These are phyloP conservation scores for Dictyostelium capitatum DNA, from an alignment of 78 protist genomes.

Conservation along the genomic window DNA sequence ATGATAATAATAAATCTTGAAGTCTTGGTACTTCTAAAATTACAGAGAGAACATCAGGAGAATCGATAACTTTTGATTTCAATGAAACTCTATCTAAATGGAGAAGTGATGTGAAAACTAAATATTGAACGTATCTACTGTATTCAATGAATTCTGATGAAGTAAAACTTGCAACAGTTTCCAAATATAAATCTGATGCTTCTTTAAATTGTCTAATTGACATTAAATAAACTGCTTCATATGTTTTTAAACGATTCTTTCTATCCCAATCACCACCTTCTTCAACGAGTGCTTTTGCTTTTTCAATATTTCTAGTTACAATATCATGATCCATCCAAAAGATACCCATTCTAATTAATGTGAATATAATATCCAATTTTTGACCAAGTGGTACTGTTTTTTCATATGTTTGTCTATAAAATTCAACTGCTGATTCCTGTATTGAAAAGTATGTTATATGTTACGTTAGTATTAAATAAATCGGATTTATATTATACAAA, in stretches of 20 bases:
- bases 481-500: background rate
- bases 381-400: conserved; percentile 96
- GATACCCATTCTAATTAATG: conserved; percentile 92
- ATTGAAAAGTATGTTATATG: too few relatives aligned
- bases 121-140: conserved; percentile 88
- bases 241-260: conserved; percentile 97
- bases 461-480: background rate
- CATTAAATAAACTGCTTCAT: conserved; percentile 91
- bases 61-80: conserved; percentile 88
- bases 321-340: conserved; percentile 90
- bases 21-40: conserved; percentile 80
- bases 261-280: conserved; percentile 99
- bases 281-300: conserved; percentile 86
- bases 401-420: conserved; percentile 77
- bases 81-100: conserved; percentile 88
- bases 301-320: conserved; percentile 80
- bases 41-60: conserved; percentile 96
- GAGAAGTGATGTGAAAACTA: conserved; percentile 84
- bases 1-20: conserved; percentile 59
- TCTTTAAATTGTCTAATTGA: conserved; percentile 90
- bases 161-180: conserved; percentile 94
- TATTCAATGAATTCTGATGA: conserved; percentile 88
- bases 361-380: conserved; percentile 92
- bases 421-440: conserved; percentile 83
- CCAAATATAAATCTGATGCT: conserved; percentile 91